phyloP scores from a whole-genome alignment of 257 asterid genomes.

The Catharanthus roseus region DNA sequence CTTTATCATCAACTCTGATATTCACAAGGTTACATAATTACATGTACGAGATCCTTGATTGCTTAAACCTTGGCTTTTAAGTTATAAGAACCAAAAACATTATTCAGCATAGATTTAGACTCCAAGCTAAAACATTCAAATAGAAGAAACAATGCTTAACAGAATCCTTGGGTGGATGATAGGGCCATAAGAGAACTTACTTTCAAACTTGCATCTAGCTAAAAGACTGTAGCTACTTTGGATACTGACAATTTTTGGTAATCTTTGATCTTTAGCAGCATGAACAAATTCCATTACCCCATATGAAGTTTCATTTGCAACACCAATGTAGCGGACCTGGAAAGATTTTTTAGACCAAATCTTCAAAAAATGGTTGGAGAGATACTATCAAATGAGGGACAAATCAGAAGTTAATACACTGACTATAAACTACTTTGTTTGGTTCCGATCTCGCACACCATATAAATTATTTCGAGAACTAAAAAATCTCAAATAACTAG shows the following conservation, averaged over 20 bases:
- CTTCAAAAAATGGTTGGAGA: background rate
- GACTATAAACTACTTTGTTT: background rate
- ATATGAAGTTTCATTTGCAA: constrained; percentile 90
- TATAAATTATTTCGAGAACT: background rate
- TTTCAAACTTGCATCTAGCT: constrained; percentile 73
- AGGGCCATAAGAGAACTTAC: constrained; percentile 37
- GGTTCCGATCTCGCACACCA: background rate
- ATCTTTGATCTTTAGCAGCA: constrained; percentile 79
- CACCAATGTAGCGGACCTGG: constrained; percentile 91
- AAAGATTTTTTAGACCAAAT: constrained; percentile 5
- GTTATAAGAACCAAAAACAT: background rate
- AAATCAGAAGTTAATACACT: background rate
- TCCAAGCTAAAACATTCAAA: constrained; percentile 4
- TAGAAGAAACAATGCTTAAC: too few relatives aligned
- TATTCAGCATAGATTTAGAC: too few relatives aligned
- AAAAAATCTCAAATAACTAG: too few relatives aligned
- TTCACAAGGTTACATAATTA: background rate
- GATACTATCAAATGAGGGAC: background rate
- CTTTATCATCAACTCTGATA: background rate
- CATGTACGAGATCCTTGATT: background rate
- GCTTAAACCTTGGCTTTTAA: background rate
- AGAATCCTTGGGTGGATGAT: background rate
- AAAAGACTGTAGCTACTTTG: constrained; percentile 81
- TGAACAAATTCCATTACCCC: constrained; percentile 94
- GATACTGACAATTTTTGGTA: constrained; percentile 87